Conservation (phyloP, 495 filamentous ascomycete genomes). For the Xylaria curta region DNA sequence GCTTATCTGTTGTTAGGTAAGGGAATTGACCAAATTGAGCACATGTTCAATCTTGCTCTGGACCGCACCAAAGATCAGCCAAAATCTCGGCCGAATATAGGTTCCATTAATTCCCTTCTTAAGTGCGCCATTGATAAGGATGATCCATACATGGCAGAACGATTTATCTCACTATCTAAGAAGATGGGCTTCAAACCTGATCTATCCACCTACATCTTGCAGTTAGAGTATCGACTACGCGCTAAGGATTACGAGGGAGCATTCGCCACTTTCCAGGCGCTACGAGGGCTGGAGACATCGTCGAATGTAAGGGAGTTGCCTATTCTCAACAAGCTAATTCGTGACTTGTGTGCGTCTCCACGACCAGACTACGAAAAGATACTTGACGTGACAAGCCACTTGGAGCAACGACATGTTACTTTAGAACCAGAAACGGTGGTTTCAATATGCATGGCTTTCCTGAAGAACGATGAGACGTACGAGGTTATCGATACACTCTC, state of each 20-base stretch:
- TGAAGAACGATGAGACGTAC: slow-evolving; percentile 72
- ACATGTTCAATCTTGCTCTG: slow-evolving; percentile 69
- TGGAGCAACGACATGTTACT: slow-evolving; percentile 71
- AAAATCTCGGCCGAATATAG: slow-evolving; percentile 62
- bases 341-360: slow-evolving; percentile 66
- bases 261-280: slow-evolving; percentile 63
- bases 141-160: slow-evolving; percentile 73
- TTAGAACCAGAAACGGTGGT: slow-evolving; percentile 76
- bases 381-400: slow-evolving; percentile 72
- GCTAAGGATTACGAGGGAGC: slow-evolving; percentile 73
- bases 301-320: slow-evolving; percentile 63
- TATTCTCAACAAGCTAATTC: slow-evolving; percentile 77
- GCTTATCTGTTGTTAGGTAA: slow-evolving; percentile 70
- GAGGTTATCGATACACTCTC: slow-evolving; percentile 81
- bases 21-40: slow-evolving; percentile 71
- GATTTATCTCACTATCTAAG: slow-evolving; percentile 68
- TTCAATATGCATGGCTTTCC: slow-evolving; percentile 70
- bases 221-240: slow-evolving; percentile 75
- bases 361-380: slow-evolving; percentile 67
- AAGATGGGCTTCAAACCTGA: slow-evolving; percentile 69
- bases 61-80: slow-evolving; percentile 50
- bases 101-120: slow-evolving; percentile 78
- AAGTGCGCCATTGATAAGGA: slow-evolving; percentile 70
- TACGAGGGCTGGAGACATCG: slow-evolving; percentile 58
- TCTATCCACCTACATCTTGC: slow-evolving; percentile 70